Base-by-base conservation (phyloP, 495 filamentous ascomycete genomes). In the Neohortaea acidophila region DNA sequence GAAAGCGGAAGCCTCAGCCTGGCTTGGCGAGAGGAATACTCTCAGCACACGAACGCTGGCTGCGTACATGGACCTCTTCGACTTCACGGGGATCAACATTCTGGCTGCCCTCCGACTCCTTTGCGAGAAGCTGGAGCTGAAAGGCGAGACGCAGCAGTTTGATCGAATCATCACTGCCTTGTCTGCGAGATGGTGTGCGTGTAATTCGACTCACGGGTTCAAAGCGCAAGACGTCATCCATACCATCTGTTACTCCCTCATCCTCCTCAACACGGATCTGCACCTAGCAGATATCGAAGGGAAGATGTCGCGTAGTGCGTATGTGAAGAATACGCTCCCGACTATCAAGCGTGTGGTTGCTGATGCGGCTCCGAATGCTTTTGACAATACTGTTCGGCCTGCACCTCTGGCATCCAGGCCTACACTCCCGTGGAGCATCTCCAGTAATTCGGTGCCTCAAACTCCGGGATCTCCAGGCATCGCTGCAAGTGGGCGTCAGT, bases 61-160 rank as follows among this genome's bases (percentile, higher is more conserved):
- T 39, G 91, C 91, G 2, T 99, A 92, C 54, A 89, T 96, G 77
- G 73, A 81, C 41, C 60, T 94, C 9, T 96, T 86, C 51, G 79
- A 94, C 51, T 94, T 82, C 66, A 66, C 72, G 18, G 78, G 80
- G 49, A 58, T 79, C 50, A 91, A 84, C 56, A 81, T 96, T 33
- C 68, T 96, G 27, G 61, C 69, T 13, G 74, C 84, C 9, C 63
- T 96, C 37, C 76, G 89, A 28, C 68, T 72, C 33, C 67, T 99
- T 24, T 99, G 91, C 55, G 64, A 68, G 29, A 76, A 80, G 18
- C 62, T 96, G n/a, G 67, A 89, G 14, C 62, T 99, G 29, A 80
- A 80, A 52, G 89, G 81, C 18, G 89, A 99, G 62, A 91, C 85
- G 15, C 89, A 99, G 59, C 89, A 99, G 56, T 79, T 99, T 7